These are phyloP conservation scores for Cladosporium oxysporum DNA, from an alignment of 2,329 filamentous ascomycete species.

Conservation along the genomic window DNA sequence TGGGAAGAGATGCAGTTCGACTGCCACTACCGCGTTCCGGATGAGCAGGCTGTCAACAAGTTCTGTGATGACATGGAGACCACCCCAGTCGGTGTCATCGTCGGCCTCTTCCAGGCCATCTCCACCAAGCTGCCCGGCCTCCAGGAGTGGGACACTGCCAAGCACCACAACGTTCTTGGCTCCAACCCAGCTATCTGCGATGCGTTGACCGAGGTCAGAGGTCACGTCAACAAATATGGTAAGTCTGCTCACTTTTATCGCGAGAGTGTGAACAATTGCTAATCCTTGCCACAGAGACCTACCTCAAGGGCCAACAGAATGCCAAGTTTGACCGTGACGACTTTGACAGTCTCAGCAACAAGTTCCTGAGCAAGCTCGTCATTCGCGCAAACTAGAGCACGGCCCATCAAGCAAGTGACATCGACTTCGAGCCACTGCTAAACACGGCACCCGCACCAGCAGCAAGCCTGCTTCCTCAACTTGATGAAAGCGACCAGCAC, in stretches of 20 bases:
- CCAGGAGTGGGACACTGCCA: constrained; percentile 88
- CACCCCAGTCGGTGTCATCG: constrained; percentile 91
- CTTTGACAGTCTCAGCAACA: constrained; percentile 95
- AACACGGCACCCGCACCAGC: not conserved
- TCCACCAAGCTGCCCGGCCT: constrained; percentile 93
- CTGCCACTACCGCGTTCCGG: constrained; percentile 90
- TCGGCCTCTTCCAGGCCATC: constrained; percentile 95
- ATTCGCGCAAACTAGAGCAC: constrained; percentile 77
- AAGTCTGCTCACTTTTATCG: constrained; percentile 44
- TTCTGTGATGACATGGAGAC: constrained; percentile 98
- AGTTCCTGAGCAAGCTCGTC: constrained; percentile 94
- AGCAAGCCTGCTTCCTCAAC: constrained; percentile 13
- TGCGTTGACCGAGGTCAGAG: constrained; percentile 91
- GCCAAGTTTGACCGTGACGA: constrained; percentile 86
- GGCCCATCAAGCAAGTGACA: not conserved
- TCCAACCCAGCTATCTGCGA: constrained; percentile 92
- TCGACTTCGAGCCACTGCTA: not conserved
- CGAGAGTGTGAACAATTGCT: constrained; percentile 14
- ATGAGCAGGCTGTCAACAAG: constrained; percentile 81
- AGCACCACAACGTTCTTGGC: constrained; percentile 86
- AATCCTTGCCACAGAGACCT: constrained; percentile 65
- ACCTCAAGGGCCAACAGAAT: constrained; percentile 76
- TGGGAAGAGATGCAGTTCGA: constrained; percentile 99
- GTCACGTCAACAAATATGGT: constrained; percentile 94
- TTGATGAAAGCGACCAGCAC: constrained; percentile 9